These are phyloP conservation scores for Fusarium phyllophilum DNA, from an alignment of 2,329 filamentous ascomycete species.

Conservation along the genomic window DNA sequence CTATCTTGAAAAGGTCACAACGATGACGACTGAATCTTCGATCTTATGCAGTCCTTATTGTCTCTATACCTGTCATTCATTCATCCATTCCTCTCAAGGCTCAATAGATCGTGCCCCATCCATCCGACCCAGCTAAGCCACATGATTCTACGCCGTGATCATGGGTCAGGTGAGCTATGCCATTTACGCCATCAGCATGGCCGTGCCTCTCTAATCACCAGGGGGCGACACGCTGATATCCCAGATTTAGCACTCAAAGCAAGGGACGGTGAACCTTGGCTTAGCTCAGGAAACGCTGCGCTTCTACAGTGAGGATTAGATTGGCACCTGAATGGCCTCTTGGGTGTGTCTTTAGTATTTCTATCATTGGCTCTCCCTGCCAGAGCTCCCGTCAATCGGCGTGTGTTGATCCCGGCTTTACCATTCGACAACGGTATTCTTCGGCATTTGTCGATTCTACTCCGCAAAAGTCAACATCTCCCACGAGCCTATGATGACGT, in stretches of 20 bases:
- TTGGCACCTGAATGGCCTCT: constrained; percentile 4
- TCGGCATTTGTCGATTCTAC: constrained; percentile 22
- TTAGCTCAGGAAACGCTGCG: constrained; percentile 13
- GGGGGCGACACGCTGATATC: constrained; percentile 28
- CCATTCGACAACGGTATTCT: constrained; percentile 35
- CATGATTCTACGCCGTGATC: constrained; percentile 45
- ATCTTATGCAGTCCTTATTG: constrained; percentile 1
- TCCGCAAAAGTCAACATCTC: constrained; percentile 18
- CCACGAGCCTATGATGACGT: constrained; percentile 33
- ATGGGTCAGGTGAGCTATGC: constrained; percentile 45
- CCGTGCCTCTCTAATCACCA: constrained; percentile 34
- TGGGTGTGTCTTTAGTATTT: constrained; percentile 23
- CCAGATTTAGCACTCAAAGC: constrained; percentile 30
- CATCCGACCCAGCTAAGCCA: constrained; percentile 35
- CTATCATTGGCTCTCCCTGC: constrained; percentile 5
- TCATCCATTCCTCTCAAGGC: constrained; percentile 18
- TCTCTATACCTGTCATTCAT: neutral
- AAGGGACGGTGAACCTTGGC: constrained; percentile 34
- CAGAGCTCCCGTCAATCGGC: constrained; percentile 31
- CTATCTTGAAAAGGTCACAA: neutral
- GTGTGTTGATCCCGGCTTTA: constrained; percentile 31
- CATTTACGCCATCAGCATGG: constrained; percentile 42
- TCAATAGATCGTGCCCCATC: constrained; percentile 16
- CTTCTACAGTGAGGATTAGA: neutral
- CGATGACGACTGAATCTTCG: constrained; percentile 26